Evolutionary conservation across 2,329 filamentous ascomycete species (phyloP), one percentile per base, ranked within the genome.

Genomic region (Aureobasidium uvarum): DNA sequence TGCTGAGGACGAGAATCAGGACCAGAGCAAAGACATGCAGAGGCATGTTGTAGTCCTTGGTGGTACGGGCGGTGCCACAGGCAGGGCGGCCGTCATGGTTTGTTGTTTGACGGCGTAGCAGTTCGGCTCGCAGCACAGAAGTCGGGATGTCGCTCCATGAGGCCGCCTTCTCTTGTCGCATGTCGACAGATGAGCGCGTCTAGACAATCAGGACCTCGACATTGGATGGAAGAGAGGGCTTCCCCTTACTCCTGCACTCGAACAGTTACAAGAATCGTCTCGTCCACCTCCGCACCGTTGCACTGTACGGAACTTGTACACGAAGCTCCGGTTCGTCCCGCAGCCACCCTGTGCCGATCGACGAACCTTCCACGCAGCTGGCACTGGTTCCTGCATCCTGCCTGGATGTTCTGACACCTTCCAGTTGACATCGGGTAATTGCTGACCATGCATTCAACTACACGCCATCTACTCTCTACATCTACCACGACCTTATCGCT

Each of bases 11-110:
- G 62, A 87, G 77, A 67, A 87, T 85, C 58, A 86, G 76, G 62
- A 85, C 73, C 67, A 87, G 75, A n/a, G 85, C 85, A 70, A 81
- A 78, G 64, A 86, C 82, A 73, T 86, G 85, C 45, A 83, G 74
- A 4, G 80, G 75, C 25, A 83, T 82, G 72, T 86, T 85, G 72
- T 87, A 87, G 66, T 74, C 71, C 23, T 79, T 81, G 62, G 75
- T 77, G 16, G 67, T 72, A 28, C 75, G 74, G 50, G 78, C 79
- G n/a, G 81, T 83, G 31, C 83, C 84, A 72, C 84, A 86, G 50
- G 74, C 69, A n/a, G 84, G 84, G 66, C 79, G 77, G 33, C 72
- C 71, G 45, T 74, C 74, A n/a, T 72, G 70, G 45, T 74, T 74
- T 16, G 71, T 71, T 60, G 78, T 74, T 70, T 83, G 78, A 72